Conservation (phyloP, 257 asterid genomes). For the Linaria vulgaris region DNA sequence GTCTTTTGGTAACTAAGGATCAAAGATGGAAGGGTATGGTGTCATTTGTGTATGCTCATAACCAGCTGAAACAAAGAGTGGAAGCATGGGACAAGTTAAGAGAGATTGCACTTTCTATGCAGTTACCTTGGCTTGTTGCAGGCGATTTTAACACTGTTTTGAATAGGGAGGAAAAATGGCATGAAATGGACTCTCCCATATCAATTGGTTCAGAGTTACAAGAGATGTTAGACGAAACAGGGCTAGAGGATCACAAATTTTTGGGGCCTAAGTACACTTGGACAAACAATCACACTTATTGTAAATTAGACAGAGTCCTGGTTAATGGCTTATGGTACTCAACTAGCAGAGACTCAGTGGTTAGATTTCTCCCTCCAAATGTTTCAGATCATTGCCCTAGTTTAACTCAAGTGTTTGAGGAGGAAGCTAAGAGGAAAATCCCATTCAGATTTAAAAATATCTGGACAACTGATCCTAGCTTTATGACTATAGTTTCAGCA, state of each 20-base stretch:
- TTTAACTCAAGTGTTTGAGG: no score
- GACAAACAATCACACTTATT: no score
- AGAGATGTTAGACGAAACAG: neutral
- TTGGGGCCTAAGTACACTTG: neutral
- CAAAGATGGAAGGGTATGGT: neutral
- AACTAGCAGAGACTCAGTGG: no score
- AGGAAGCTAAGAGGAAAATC: no score
- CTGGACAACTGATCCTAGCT: no score
- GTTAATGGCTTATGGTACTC: no score
- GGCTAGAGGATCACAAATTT: neutral
- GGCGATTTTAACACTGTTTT: neutral
- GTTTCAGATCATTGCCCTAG: no score
- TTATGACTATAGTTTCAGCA: no score
- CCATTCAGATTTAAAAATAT: no score
- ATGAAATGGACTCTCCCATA: neutral
- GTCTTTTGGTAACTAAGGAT: neutral
- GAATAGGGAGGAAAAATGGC: neutral
- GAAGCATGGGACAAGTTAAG: neutral
- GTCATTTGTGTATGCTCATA: neutral
- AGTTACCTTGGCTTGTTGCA: neutral
- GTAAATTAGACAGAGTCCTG: no score
- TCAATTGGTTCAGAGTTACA: neutral
- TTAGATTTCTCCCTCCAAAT: no score
- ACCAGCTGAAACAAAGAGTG: neutral
- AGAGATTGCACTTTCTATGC: neutral